phyloP scores from a whole-genome alignment of 805 yeast genomes.

The Saturnispora bothae region DNA sequence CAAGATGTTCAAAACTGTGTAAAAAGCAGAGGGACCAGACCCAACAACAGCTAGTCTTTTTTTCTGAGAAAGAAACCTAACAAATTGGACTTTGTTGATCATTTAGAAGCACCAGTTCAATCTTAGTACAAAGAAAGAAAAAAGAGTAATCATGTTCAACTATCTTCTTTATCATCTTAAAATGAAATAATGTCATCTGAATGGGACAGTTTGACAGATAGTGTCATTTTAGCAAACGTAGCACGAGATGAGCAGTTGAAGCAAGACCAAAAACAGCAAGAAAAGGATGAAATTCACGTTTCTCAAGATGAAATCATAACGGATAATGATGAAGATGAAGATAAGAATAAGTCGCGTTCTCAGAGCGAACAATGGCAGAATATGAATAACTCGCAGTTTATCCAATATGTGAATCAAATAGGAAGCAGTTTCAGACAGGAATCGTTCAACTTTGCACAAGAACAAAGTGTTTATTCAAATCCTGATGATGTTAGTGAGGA shows the following conservation, averaged over 20 bases:
- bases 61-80: slow-evolving; percentile 1
- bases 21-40: slow-evolving; percentile 94
- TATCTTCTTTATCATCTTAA: no score
- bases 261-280: no score
- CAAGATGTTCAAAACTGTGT: slow-evolving; percentile 68
- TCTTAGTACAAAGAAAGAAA: background rate
- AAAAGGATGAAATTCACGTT: background rate
- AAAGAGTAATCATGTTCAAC: no score
- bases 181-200: slow-evolving; percentile 6
- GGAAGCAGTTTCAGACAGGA: slow-evolving; percentile 4
- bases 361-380: slow-evolving; percentile 25
- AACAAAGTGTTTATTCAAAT: slow-evolving; percentile 3
- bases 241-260: no score
- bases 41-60: slow-evolving; percentile 69
- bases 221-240: slow-evolving; percentile 1
- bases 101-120: background rate
- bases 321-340: slow-evolving; percentile 8
- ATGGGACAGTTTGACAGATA: slow-evolving; percentile 5
- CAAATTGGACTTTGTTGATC: background rate
- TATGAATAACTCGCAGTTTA: slow-evolving; percentile 30
- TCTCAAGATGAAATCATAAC: slow-evolving; percentile 5
- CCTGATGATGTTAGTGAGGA: slow-evolving; percentile 5
- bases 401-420: slow-evolving; percentile 26
- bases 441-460: slow-evolving; percentile 1
- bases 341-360: slow-evolving; percentile 7